Base-by-base conservation (phyloP, 768 basidiomycete genomes). In the Suillus weaverae region DNA sequence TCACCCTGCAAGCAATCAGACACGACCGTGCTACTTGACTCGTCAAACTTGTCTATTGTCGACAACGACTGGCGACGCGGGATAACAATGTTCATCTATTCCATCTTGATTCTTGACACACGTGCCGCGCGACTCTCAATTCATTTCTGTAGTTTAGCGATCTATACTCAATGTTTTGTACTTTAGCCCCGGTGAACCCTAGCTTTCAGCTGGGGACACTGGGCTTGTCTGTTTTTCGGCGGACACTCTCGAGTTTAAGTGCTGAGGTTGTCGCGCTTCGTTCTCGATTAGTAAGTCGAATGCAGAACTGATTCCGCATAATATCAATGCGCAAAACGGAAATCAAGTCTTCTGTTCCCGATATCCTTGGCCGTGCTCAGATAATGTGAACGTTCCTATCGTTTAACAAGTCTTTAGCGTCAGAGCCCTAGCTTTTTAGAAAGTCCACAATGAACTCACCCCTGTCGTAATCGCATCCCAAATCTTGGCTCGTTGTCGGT, bases 321-420 rank as follows among this genome's bases (percentile, higher is more conserved):
- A 51, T 7, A 16, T 41, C 18, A 86, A 70, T 87, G 85, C 5
- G 81, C 83, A 67, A 89, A 88, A 30, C 86, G 78, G 77, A 88
- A 88, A 68, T 88, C 86, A 66, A 88, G 70, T 57, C 85, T 75
- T 65, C 81, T 73, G 68, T 87, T 89, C n/a, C 87, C 87, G 60
- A 80, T 77, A 63, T 90, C 88, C 46, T 77, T 83, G 9, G 89
- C 87, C 18, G 81, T 87, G 61, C 82, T 80, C 1, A 89, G 70
- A 72, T 90, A 89, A 35, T 86, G 77, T 61, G 79, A 74, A 70
- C 81, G 83, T 72, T 87, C 80, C 85, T 87, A 68, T 38, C 22
- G 7, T 54, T 16, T 4, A 9, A 14, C 1, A 39, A 57, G 9
- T 26, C 16, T 18, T 57, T 18, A 57, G 56, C 16, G 33, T 20